phyloP scores from a whole-genome alignment of 192 early-diverging fungal genomes.

The Kappamyces sp. region DNA sequence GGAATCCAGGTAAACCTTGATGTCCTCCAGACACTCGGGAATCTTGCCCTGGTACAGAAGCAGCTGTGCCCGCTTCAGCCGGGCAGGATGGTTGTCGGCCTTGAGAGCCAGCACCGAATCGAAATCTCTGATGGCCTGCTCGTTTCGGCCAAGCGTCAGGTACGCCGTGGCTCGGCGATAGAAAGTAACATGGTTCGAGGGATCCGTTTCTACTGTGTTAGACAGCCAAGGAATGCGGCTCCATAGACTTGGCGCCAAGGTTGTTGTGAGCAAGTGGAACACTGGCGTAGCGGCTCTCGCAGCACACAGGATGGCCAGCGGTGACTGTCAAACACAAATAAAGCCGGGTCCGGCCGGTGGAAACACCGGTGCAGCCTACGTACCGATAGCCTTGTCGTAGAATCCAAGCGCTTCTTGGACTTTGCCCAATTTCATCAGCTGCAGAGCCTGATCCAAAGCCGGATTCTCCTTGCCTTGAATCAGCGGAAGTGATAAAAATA shows the following conservation, averaged over 20 bases:
- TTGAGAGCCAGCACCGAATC: constrained; percentile 68
- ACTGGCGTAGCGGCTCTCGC: no score
- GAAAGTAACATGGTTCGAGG: constrained; percentile 77
- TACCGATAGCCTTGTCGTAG: constrained; percentile 12
- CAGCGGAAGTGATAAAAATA: no score
- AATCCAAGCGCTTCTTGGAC: constrained; percentile 4
- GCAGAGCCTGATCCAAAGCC: constrained; percentile 14
- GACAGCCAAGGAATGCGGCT: no score
- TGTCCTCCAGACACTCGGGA: constrained; percentile 53
- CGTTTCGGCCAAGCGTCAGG: constrained; percentile 63
- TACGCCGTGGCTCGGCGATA: constrained; percentile 82
- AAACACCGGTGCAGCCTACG: no score
- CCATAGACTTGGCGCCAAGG: no score
- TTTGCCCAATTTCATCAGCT: constrained; percentile 11
- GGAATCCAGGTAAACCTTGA: constrained; percentile 35
- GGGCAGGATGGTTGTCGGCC: constrained; percentile 75
- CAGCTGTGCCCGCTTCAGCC: constrained; percentile 67
- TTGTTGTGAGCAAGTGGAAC: no score
- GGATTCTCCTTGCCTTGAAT: no score
- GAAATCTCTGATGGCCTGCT: constrained; percentile 77
- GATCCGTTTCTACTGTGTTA: no score
- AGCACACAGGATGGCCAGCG: no score
- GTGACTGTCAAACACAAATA: no score
- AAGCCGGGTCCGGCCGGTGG: no score
- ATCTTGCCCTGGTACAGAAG: constrained; percentile 65